phyloP scores from a whole-genome alignment of 768 basidiomycete species.

The Mycena filopes region DNA sequence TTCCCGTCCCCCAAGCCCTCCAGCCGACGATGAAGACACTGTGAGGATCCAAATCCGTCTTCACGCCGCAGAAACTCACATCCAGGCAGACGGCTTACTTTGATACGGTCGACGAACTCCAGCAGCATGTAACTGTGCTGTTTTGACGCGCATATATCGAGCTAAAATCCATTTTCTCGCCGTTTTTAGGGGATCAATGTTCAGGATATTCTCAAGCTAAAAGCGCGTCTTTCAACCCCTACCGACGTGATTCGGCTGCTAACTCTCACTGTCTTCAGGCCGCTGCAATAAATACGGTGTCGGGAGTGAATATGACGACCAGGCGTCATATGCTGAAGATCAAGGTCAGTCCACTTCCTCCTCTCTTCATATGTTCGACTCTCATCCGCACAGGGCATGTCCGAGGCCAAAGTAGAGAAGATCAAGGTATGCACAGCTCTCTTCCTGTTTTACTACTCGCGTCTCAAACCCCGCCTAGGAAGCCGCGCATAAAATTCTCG shows the following conservation, averaged over 20 bases:
- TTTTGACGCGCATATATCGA: constrained; percentile 30
- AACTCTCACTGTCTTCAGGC: constrained; percentile 53
- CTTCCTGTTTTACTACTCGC: constrained; percentile 4
- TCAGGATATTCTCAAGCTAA: constrained; percentile 94
- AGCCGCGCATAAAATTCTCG: constrained; percentile 88
- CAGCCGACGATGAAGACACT: constrained; percentile 54
- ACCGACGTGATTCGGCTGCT: constrained; percentile 18
- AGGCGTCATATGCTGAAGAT: constrained; percentile 91
- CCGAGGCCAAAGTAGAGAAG: constrained; percentile 97
- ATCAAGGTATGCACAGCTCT: constrained; percentile 67
- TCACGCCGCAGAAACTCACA: constrained; percentile 7
- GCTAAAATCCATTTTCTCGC: constrained; percentile 13
- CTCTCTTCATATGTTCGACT: constrained; percentile 19
- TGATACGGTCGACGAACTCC: constrained; percentile 85
- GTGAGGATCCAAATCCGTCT: constrained; percentile 35
- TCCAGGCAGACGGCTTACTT: constrained; percentile 66
- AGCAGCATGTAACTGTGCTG: constrained; percentile 69
- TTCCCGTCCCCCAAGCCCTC: constrained; percentile 62
- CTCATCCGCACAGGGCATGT: constrained; percentile 75
- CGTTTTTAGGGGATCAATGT: constrained; percentile 86
- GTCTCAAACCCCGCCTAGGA: constrained; percentile 62
- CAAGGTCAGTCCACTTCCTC: constrained; percentile 64
- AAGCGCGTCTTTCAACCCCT: constrained; percentile 54
- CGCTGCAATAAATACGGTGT: constrained; percentile 85
- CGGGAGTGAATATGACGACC: constrained; percentile 92